phyloP scores from a whole-genome alignment of 495 filamentous ascomycete genomes.

The Mytilinidion resinicola region DNA sequence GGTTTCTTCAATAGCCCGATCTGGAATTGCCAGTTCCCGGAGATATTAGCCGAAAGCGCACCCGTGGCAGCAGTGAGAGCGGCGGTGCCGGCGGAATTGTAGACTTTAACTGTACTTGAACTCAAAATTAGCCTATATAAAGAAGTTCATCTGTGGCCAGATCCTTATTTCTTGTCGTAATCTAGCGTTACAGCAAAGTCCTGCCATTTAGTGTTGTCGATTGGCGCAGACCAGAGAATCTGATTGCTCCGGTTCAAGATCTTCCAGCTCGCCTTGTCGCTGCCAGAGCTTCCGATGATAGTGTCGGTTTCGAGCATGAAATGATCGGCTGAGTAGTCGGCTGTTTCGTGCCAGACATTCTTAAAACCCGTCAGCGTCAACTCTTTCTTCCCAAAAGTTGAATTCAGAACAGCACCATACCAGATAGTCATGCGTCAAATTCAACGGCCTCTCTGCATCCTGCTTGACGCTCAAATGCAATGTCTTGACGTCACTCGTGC shows the following conservation, averaged over 20 bases:
- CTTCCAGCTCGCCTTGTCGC: constrained; percentile 28
- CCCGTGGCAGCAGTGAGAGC: constrained; percentile 19
- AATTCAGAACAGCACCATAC: not conserved
- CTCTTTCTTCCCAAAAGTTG: not conserved
- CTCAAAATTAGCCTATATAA: not conserved
- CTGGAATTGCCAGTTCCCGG: constrained; percentile 26
- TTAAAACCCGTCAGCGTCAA: not conserved
- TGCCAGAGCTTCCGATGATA: constrained; percentile 24
- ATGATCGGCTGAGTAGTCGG: constrained; percentile 26
- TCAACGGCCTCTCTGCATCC: constrained; percentile 21
- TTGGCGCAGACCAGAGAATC: constrained; percentile 21
- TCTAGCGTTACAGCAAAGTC: constrained; percentile 27
- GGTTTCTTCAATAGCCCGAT: constrained; percentile 28
- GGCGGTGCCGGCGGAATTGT: constrained; percentile 20
- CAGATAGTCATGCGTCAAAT: constrained; percentile 27
- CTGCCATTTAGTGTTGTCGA: constrained; percentile 21
- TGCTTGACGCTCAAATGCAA: constrained; percentile 26
- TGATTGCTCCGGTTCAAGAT: constrained; percentile 21
- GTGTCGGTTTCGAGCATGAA: constrained; percentile 22
- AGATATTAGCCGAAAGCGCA: constrained; percentile 9
- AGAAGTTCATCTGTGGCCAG: not conserved
- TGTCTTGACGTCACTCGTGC: constrained; percentile 21
- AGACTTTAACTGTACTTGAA: constrained; percentile 20
- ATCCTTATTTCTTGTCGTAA: constrained; percentile 21
- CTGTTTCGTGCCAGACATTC: constrained; percentile 29